phyloP scores from a whole-genome alignment of 2,329 filamentous ascomycete genomes.

The Aspergillus piperis region DNA sequence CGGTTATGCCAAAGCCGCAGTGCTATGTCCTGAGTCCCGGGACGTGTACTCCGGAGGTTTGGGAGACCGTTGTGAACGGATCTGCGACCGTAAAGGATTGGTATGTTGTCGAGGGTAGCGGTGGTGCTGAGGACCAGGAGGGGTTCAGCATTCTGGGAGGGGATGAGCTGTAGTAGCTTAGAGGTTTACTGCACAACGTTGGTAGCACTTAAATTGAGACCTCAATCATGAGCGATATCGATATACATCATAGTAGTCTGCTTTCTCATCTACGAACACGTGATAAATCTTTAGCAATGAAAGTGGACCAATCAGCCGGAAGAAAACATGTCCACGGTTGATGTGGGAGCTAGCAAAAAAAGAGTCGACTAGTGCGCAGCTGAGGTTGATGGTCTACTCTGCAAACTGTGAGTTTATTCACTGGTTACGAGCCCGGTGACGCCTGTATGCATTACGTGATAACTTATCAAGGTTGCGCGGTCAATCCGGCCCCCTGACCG shows the following conservation, averaged over 20 bases:
- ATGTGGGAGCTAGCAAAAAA: too few species aligned
- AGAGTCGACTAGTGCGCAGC: too few species aligned
- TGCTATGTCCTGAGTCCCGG: conserved; percentile 2
- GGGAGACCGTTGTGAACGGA: not conserved
- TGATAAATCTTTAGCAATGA: too few species aligned
- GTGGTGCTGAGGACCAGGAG: not conserved
- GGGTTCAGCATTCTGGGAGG: not conserved
- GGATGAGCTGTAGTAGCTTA: not conserved
- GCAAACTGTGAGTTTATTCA: too few species aligned
- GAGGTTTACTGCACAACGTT: not conserved
- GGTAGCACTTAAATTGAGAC: not conserved
- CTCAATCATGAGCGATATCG: not conserved
- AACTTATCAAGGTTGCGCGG: too few species aligned
- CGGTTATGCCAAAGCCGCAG: not conserved
- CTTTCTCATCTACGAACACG: not conserved
- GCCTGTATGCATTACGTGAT: too few species aligned
- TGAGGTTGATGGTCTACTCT: too few species aligned
- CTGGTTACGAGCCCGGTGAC: too few species aligned
- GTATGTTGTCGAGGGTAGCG: not conserved
- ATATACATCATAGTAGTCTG: not conserved
- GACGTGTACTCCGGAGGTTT: not conserved
- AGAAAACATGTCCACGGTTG: too few species aligned
- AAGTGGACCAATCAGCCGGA: too few species aligned
- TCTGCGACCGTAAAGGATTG: conserved; percentile 1
- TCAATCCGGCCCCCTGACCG: too few species aligned